Conservation (phyloP, 179 eudicot species). For the Patellifolia procumbens region DNA sequence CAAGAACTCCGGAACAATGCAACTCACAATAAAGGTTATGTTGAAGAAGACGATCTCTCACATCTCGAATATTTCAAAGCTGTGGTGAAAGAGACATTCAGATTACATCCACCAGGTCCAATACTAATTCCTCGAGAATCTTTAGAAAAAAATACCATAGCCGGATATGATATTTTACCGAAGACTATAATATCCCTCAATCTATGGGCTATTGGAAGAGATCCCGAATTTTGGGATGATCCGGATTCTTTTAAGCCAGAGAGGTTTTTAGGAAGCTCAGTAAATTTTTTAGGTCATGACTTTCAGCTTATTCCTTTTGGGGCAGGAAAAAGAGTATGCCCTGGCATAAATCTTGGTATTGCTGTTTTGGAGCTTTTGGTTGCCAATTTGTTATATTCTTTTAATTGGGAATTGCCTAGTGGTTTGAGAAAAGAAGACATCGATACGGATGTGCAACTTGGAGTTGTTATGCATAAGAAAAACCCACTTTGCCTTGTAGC, state of each 20-base stretch:
- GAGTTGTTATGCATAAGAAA: background rate
- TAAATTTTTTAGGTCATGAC: background rate
- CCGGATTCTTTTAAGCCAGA: conserved; percentile 12
- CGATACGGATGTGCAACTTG: conserved; percentile 2
- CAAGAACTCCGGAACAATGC: conserved; percentile 13
- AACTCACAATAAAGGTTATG: background rate
- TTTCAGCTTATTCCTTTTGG: conserved; percentile 21
- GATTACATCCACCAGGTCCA: conserved; percentile 4
- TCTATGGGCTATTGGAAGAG: conserved; percentile 15
- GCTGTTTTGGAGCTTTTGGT: conserved; percentile 10
- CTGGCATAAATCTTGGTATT: background rate
- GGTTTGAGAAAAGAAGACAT: conserved; percentile 11
- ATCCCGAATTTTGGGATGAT: conserved; percentile 10
- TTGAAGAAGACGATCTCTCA: conserved; percentile 13
- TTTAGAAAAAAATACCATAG: background rate
- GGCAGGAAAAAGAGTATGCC: conserved; percentile 17
- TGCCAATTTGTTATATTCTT: conserved; percentile 8
- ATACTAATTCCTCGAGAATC: conserved; percentile 9
- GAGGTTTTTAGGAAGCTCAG: conserved; percentile 4
- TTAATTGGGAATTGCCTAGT: conserved; percentile 18
- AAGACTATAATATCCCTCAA: background rate
- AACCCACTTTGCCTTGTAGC: background rate
- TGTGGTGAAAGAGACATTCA: conserved; percentile 11
- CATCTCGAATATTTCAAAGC: conserved; percentile 15
- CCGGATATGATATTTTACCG: conserved; percentile 8